Evolutionary conservation across 768 basidiomycete species (phyloP), one percentile per base, ranked within the genome.

Genomic region (Dentipellis fragilis): DNA sequence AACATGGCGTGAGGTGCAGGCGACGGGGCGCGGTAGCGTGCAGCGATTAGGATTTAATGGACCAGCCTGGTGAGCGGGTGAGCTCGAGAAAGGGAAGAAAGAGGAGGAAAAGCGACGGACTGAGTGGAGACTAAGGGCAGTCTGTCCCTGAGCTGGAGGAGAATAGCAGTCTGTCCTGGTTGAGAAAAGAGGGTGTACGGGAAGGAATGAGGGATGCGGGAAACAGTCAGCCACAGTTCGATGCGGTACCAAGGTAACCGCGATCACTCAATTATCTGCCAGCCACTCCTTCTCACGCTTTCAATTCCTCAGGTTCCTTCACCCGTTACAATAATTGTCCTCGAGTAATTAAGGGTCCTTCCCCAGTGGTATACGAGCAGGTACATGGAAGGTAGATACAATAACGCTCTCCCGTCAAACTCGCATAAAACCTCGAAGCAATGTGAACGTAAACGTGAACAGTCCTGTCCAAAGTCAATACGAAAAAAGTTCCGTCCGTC

Each of bases 1-100:
- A 76, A 72, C 84, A 85, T 87, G 54, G 56, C 39, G 57, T 6
- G 56, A 45, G 59, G 38, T n/a, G 29, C 12, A 23, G 38, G n/a
- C 14, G 35, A 48, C 10, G 40, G 54, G 38, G 40, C 49, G 49
- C 23, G 45, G 49, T 47, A 29, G 17, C 8, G 42, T 16, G 42
- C 8, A 45, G 42, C 19, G n/a, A 51, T 22, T 52, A 52, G 52
- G 54, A 23, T 22, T 9, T 21, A 9, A 34, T 1, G 58, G 59
- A 55, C 60, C 60, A 57, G 60, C 58, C 58, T 45, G 50, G 37
- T 11, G n/a, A 45, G 42, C 42, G 11, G n/a, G 42, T 45, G 16
- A 45, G 42, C 42, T 45, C n/a, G n/a, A 45, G 42, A 45, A 45
- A n/a, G 42, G 42, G n/a, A 19, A 51, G 19, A 17, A 9, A 35